Evolutionary conservation across 2,329 filamentous ascomycete genomes (phyloP), one percentile per base, ranked within the genome.

Genomic region (Amphichorda felina): DNA sequence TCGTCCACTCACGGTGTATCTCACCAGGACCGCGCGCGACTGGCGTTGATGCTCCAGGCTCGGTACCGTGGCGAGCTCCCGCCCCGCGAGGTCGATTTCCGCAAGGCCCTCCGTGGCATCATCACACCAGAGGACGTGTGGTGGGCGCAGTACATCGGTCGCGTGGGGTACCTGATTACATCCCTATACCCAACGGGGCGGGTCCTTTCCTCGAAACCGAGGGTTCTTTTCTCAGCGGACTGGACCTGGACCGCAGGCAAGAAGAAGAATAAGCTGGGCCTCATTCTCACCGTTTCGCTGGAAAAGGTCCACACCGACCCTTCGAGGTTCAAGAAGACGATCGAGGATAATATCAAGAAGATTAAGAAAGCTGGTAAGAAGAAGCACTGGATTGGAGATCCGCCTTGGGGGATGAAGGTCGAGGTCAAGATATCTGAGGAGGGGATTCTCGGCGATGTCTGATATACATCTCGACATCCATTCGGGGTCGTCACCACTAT

Each of bases 131-230:
- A 68, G 42, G 62, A 70, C 38, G 60, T 68, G 9, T 83, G 78
- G 76, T 82, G 77, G 78, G 67, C 70, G 36, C 65, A 63, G 35
- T 82, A 79, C 46, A 46, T 81, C 1, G 79, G 79, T 1, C 63
- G 66, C 13, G 63, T 82, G 1, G 75, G 72, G 3, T 60, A 60
- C 5, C 50, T 82, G 8, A 56, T 81, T 21, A 71, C 68, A 0
- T 61, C 57, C 8, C 58, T 82, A 8, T 80, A 78, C 53, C 79
- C 79, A 1, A 67, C 72, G 2, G 78, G 79, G 2, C 52, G 63
- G 2, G 50, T 70, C 3, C 45, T 56, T 35, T 41, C 47, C 21
- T 45, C 47, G 21, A 56, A 62, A 40, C 55, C 59, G 14, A 55
- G 58, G 17, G 49, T 70, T 17, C 52, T 49, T 2, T 53, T 68